Percentiles rank a stretch among this genome's conserved stretches.
Evolutionary conservation across 208 protist species (phyloP).

Genomic region (Herpetomonas tarakana): DNA sequence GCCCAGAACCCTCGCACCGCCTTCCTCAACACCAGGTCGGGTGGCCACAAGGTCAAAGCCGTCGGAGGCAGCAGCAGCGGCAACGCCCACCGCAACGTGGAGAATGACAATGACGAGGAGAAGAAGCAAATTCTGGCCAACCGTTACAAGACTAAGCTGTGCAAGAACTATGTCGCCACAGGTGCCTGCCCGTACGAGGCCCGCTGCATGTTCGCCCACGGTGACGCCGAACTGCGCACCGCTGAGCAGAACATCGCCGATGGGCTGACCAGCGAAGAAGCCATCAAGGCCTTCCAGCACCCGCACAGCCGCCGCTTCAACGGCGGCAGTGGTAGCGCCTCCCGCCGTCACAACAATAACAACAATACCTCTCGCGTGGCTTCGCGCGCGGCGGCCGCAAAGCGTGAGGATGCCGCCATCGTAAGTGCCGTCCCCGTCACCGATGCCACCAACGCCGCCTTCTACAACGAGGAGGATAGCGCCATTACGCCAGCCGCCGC

Average conservation of each 20-base stretch:
- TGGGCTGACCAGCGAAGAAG: slow-evolving; percentile 54
- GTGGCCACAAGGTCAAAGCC: too few species aligned
- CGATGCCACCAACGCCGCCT: background rate
- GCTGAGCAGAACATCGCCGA: slow-evolving; percentile 63
- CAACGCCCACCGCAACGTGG: background rate
- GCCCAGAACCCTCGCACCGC: background rate
- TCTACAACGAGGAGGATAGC: background rate
- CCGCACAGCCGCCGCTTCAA: slow-evolving; percentile 4
- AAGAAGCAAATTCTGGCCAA: slow-evolving; percentile 23
- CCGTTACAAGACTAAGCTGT: slow-evolving; percentile 69
- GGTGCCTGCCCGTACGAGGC: slow-evolving; percentile 59
- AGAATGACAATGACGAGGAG: background rate
- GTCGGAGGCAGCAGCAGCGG: background rate
- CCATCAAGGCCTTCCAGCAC: slow-evolving; percentile 56
- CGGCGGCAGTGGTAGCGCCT: slow-evolving; percentile 20
- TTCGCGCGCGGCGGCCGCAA: background rate
- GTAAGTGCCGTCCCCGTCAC: background rate
- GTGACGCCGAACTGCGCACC: slow-evolving; percentile 64
- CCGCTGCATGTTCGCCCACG: slow-evolving; percentile 80
- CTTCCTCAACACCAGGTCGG: background rate
- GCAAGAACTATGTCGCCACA: slow-evolving; percentile 55
- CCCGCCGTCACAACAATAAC: slow-evolving; percentile 6
- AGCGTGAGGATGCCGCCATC: background rate
- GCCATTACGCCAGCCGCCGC: too few species aligned
- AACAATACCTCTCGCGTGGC: background rate